Conservation (phyloP, 1,284 basidiomycete genomes). For the Lignosus rhinocerotis region DNA sequence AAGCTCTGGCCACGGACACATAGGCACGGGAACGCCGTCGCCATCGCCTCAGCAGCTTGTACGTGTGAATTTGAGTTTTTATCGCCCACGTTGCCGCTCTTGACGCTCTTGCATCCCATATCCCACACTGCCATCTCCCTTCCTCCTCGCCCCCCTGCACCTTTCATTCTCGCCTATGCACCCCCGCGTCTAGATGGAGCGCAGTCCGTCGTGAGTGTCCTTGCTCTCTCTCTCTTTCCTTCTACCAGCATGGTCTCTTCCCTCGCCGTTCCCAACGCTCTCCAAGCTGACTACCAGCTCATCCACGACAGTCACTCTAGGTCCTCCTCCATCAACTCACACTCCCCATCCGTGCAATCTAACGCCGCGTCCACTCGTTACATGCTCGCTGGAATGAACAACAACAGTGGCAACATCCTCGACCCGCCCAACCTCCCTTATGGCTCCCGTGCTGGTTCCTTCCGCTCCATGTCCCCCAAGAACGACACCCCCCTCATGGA, state of each 20-base stretch:
- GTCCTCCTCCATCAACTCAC: constrained; percentile 38
- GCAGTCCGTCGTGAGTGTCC: constrained; percentile 26
- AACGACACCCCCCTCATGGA: constrained; percentile 30
- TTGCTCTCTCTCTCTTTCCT: neutral
- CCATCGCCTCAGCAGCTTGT: constrained; percentile 19
- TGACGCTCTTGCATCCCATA: constrained; percentile 16
- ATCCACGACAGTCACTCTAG: constrained; percentile 32
- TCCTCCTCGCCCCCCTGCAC: constrained; percentile 4
- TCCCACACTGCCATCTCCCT: constrained; percentile 9
- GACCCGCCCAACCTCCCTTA: constrained; percentile 35
- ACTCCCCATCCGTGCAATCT: constrained; percentile 39
- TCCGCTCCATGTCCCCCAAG: constrained; percentile 31
- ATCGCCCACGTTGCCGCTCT: constrained; percentile 4
- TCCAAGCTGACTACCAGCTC: constrained; percentile 6
- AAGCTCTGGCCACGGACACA: constrained; percentile 15
- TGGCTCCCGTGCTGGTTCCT: constrained; percentile 27
- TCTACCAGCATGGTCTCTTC: constrained; percentile 8
- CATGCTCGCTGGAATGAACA: constrained; percentile 38
- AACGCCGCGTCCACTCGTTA: constrained; percentile 38
- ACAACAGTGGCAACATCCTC: constrained; percentile 27
- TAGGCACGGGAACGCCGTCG: neutral
- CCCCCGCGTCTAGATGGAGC: constrained; percentile 27
- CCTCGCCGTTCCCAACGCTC: constrained; percentile 2
- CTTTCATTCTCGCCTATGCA: constrained; percentile 21
- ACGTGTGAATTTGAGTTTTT: constrained; percentile 24